These are phyloP conservation scores for Colletotrichum australisinense DNA, from an alignment of 2,329 filamentous ascomycete genomes.

Conservation along the genomic window DNA sequence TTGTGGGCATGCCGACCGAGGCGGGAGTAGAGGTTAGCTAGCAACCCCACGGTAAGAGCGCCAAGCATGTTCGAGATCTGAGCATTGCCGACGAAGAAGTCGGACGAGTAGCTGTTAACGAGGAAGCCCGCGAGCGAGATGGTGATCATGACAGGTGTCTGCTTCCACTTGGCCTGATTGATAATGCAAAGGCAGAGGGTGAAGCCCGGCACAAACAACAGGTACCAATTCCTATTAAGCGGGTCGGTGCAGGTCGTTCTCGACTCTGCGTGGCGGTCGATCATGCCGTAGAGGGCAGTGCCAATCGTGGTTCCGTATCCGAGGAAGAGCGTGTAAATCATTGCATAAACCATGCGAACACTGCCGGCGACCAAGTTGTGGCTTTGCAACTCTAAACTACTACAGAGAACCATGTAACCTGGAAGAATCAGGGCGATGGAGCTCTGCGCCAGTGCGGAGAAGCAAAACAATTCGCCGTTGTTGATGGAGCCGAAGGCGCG, in stretches of 20 bases:
- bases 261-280: constrained; percentile 59
- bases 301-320: constrained; percentile 75
- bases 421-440: constrained; percentile 81
- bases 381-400: constrained; percentile 72
- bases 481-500: constrained; percentile 76
- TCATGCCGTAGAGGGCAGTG: constrained; percentile 67
- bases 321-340: constrained; percentile 75
- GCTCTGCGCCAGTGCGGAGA: constrained; percentile 78
- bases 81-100: constrained; percentile 74
- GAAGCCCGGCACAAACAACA: constrained; percentile 75
- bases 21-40: constrained; percentile 83
- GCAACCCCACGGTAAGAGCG: constrained; percentile 79
- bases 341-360: constrained; percentile 77
- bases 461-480: constrained; percentile 72
- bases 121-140: constrained; percentile 81
- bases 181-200: constrained; percentile 78
- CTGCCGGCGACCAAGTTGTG: constrained; percentile 73
- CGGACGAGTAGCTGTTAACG: constrained; percentile 78
- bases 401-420: constrained; percentile 64
- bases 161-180: constrained; percentile 85
- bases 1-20: constrained; percentile 70
- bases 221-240: constrained; percentile 59
- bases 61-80: constrained; percentile 84
- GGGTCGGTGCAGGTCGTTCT: constrained; percentile 49
- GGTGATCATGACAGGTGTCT: constrained; percentile 79